Evolutionary conservation across 1,284 basidiomycete species (phyloP), one percentile per base, ranked within the genome.

Genomic region (Trichosporon coremiiforme): DNA sequence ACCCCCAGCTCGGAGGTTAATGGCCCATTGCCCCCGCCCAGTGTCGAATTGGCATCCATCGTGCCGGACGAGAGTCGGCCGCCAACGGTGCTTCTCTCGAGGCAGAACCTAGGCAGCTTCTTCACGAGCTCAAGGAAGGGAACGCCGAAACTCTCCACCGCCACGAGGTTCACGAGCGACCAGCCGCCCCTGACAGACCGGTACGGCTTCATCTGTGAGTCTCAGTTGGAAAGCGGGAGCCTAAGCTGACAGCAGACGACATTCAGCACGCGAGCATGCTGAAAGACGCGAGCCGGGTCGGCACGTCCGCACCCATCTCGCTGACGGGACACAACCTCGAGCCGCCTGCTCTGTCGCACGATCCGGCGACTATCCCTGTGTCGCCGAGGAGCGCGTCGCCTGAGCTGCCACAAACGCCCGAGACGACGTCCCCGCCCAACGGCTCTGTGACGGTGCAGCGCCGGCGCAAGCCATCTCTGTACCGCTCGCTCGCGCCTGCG

Each of bases 121-220:
- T 80, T 82, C 71, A 77, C 79, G 69, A 72, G 69, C 13, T 70
- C 70, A 20, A 72, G 77, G 31, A 68, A 66, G 0, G 87, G 53
- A 7, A 70, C 67, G 55, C 66, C 70, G n/a, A 77, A 76, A 65
- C 68, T 66, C 86, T 86, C 74, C 8, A 79, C 80, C 0, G 80
- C 81, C 0, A 79, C 87, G 68, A 84, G 80, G 45, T 87, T 88
- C 60, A 87, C 88, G 13, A 86, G 84, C 57, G 87, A 88, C 53
- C 87, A 90, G 62, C 89, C 90, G 1, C 81, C 82, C 9, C 85
- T 97, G 74, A 94, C 95, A 5, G 96, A 98, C 77, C 89, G 94
- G 9, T 98, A 93, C 79, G 96, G 96, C 0, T 98, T 98, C 84
- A 91, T 97, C 78, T 97, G 88, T 94, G 12, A 89, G 89, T 29